Base-by-base conservation (phyloP, 1,284 basidiomycete genomes). In the Naganishia sp. region DNA sequence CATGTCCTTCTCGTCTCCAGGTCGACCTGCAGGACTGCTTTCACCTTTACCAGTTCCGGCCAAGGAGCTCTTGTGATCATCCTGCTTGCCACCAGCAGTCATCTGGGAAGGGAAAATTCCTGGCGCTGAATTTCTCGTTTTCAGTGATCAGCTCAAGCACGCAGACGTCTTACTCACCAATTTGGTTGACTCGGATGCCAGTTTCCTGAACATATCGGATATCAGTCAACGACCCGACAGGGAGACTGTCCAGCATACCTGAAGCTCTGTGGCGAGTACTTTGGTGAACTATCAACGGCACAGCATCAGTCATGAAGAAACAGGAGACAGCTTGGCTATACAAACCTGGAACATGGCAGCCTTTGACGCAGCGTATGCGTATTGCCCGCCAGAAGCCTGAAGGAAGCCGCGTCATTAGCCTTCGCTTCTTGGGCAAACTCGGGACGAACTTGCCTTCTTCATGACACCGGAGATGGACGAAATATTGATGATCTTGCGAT, bases 131-230 rank as follows among this genome's bases (percentile, higher is more conserved):
- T 25, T 55, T n/a, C 25, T 50, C 10, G 13, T 33, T 9, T n/a
- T 11, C 15, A 45, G 21, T n/a, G 15, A 18, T 45, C 50, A 23
- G 50, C 50, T 33, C 48, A 50, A 21, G 11, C 23, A 11, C 25
- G 16, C 23, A 21, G 6, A 28, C 6, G 42, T 6, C 68, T 7
- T 71, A 44, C 39, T 70, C 70, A 36, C 74, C 73, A 46, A 78
- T 75, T 55, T 75, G 71, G 69, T 79, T 79, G 54, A 77, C 69
- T 21, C 77, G 68, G 33, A 77, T 72, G 31, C 74, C 75, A 16
- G 73, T 61, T 49, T 72, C 70, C 43, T 59, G 6, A 23, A n/a
- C 25, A n/a, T 7, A 46, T 15, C 18, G 2, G 16, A 49, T 15
- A 49, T 23, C 28, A 53, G 21, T 33, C 13, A 3, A 31, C 50